These are phyloP conservation scores for Boletus huronensis DNA, from an alignment of 768 basidiomycete genomes.

Conservation along the genomic window DNA sequence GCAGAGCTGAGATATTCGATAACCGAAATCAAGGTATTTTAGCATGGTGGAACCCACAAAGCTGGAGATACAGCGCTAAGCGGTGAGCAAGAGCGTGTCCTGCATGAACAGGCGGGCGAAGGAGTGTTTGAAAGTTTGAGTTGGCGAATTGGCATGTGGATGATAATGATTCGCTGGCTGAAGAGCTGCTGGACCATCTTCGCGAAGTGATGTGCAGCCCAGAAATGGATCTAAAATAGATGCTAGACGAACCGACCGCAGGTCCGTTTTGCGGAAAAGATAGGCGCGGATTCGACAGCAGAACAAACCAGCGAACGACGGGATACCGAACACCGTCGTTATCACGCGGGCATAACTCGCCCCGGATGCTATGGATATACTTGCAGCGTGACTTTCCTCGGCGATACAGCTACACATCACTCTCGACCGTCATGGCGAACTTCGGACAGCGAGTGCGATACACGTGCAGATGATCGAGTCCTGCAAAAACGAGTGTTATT, in stretches of 20 bases:
- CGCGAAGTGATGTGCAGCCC: slow-evolving; percentile 23
- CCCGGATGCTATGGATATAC: slow-evolving; percentile 17
- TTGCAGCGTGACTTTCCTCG: slow-evolving; percentile 18
- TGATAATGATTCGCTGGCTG: slow-evolving; percentile 10
- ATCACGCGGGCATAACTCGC: slow-evolving; percentile 16
- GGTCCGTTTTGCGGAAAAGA: slow-evolving; percentile 9
- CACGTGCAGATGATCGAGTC: slow-evolving; percentile 69
- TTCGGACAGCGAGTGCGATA: slow-evolving; percentile 59
- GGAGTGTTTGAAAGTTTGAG: slow-evolving; percentile 4
- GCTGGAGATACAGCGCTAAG: not conserved
- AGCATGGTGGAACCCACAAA: not conserved
- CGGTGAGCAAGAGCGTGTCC: not conserved
- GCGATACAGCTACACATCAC: slow-evolving; percentile 24
- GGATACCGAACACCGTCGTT: slow-evolving; percentile 16
- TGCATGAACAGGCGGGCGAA: not conserved
- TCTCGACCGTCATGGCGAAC: slow-evolving; percentile 28
- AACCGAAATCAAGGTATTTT: slow-evolving; percentile 3
- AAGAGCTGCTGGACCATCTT: slow-evolving; percentile 13
- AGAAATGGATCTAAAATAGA: slow-evolving; percentile 22
- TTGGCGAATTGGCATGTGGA: slow-evolving; percentile 5
- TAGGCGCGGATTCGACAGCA: slow-evolving; percentile 14
- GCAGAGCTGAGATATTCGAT: not conserved
- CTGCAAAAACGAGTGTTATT: slow-evolving; percentile 37
- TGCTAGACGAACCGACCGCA: slow-evolving; percentile 13
- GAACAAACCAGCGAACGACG: slow-evolving; percentile 19